phyloP scores from a whole-genome alignment of 352 stramenopile species.

The Phytophthora lateralis region DNA sequence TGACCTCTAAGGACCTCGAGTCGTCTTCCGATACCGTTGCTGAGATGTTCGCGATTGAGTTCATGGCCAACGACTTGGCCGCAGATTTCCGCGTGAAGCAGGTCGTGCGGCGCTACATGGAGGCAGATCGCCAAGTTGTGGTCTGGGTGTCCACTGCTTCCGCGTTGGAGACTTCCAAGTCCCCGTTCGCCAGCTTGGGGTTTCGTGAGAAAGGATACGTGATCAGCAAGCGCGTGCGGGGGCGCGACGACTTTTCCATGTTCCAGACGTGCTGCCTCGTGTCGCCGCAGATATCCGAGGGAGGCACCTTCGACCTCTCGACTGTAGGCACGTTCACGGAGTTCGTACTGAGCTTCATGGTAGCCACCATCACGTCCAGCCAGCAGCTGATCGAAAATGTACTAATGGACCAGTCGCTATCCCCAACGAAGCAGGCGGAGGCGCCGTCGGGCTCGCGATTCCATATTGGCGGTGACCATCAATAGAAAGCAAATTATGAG shows the following conservation, averaged over 20 bases:
- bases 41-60: slow-evolving; percentile 43
- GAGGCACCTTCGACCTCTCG: slow-evolving; percentile 28
- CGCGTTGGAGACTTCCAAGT: slow-evolving; percentile 44
- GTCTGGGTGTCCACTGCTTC: slow-evolving; percentile 46
- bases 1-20: slow-evolving; percentile 34
- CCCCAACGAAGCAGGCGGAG: slow-evolving; percentile 5
- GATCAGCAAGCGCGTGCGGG: slow-evolving; percentile 37
- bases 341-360: slow-evolving; percentile 43
- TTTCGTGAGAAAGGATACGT: slow-evolving; percentile 54
- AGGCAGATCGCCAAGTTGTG: slow-evolving; percentile 41
- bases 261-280: slow-evolving; percentile 47
- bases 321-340: slow-evolving; percentile 41
- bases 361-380: slow-evolving; percentile 39
- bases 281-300: slow-evolving; percentile 37
- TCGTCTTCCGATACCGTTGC: slow-evolving; percentile 42
- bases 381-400: slow-evolving; percentile 47
- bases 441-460: slow-evolving; percentile 13
- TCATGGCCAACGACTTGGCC: slow-evolving; percentile 38
- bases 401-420: slow-evolving; percentile 41
- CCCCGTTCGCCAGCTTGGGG: slow-evolving; percentile 36
- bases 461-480: neutral
- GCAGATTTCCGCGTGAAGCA: slow-evolving; percentile 45
- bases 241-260: slow-evolving; percentile 33
- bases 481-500: slow-evolving; percentile 7
- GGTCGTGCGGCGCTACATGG: slow-evolving; percentile 40